Evolutionary conservation across 2,329 filamentous ascomycete species (phyloP).

Genomic region (Tolypocladium pustulatum): DNA sequence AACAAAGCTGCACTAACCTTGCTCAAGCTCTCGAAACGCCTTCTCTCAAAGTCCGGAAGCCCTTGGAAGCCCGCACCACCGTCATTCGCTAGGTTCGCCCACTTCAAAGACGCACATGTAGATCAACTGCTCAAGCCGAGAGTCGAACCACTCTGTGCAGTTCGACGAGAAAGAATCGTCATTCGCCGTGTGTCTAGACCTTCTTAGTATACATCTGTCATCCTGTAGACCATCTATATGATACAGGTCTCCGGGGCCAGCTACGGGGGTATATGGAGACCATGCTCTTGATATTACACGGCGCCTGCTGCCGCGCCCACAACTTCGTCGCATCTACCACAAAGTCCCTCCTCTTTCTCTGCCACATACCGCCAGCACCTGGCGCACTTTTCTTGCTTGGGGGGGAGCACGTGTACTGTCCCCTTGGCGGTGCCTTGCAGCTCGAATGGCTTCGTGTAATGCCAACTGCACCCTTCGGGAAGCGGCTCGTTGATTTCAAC

Average conservation of each 20-base stretch:
- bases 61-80: no score
- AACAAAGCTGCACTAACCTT: no score
- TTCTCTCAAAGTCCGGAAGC: no score
- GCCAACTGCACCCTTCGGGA: slow-evolving; percentile 24
- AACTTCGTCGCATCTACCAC: slow-evolving; percentile 60
- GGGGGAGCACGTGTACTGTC: slow-evolving; percentile 36
- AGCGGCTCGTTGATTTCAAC: slow-evolving; percentile 36
- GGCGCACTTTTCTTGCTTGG: slow-evolving; percentile 58
- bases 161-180: no score
- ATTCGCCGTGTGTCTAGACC: no score
- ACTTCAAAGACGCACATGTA: no score
- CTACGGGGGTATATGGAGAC: background rate
- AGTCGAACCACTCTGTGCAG: no score
- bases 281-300: background rate
- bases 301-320: slow-evolving; percentile 23
- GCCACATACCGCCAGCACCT: slow-evolving; percentile 84
- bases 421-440: slow-evolving; percentile 21
- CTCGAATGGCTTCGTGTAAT: slow-evolving; percentile 31
- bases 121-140: no score
- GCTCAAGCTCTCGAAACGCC: no score
- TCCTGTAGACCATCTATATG: background rate
- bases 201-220: background rate
- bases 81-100: no score
- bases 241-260: background rate
- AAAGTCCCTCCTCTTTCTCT: slow-evolving; percentile 55